Evolutionary conservation across 306 rosid genomes (phyloP), one percentile per base, ranked within the genome.

Genomic region (Gastrolobium bilobum): DNA sequence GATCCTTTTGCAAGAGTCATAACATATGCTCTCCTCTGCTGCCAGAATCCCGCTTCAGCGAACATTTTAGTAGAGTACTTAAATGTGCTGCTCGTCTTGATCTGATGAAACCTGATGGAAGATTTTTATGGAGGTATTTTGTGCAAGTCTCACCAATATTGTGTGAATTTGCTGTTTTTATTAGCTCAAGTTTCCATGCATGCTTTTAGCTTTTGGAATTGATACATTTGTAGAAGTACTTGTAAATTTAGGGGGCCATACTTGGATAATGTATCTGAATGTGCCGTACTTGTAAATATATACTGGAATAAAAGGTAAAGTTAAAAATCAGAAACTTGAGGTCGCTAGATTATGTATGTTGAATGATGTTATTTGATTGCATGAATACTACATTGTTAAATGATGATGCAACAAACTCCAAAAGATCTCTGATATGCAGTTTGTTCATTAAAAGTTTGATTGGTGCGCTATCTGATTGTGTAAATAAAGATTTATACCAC

Each of bases 1-100:
- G 87, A 95, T 95, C 82, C 99, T 95, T 67, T 76, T 95, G 84
- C 94, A 87, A 81, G 98, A 92, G 42, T 38, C 82, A 2, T 90
- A 71, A 89, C 46, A 48, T 14, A 10, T 68, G 38, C 63, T 53
- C 53, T 63, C 26, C 26, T 33, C 2, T 7, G 47, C 82, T 10
- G 10, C 69, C 35, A 6, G 64, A 58, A 64, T 76, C 63, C n/a
- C 7, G 68, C 15, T 4, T 10, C 14, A 39, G 50, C n/a, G 10
- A 33, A 33, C 30, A 15, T 2, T 44, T 15, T 51, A 9, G 26
- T 29, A 9, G 10, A 68, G 31, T 69, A 9, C 48, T 57, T 59
- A 14, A 14, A 31, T 46, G 75, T 64, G 10, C 54, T 47, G 57
- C 10, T 20, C 51, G 26, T 37, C 42, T 52, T 56, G 47, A 62